Evolutionary conservation across 2,329 filamentous ascomycete species (phyloP).

Genomic region (Penicillium crustosum): DNA sequence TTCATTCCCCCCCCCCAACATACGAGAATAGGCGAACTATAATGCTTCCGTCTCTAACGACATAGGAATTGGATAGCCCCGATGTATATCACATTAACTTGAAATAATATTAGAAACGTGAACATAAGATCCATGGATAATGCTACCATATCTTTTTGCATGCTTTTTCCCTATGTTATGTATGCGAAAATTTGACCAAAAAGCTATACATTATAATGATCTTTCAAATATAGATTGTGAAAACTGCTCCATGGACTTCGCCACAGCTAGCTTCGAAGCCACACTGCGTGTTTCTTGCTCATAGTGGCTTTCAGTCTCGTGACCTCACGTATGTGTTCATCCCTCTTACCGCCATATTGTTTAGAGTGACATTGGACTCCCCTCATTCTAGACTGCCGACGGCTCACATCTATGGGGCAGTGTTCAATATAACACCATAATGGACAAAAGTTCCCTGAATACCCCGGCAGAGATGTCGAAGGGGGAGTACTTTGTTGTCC

Average conservation of each 20-base stretch:
- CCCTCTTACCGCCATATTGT: slow-evolving; percentile 1
- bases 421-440: not conserved
- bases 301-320: not conserved
- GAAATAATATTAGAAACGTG: not conserved
- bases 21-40: too few relatives aligned
- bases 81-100: not conserved
- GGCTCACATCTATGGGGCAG: not conserved
- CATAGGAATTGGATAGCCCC: not conserved
- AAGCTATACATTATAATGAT: not conserved
- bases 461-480: not conserved
- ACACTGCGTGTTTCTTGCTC: too few relatives aligned
- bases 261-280: not conserved
- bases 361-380: not conserved
- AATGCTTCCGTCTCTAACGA: not conserved
- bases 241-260: too few relatives aligned
- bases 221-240: too few relatives aligned
- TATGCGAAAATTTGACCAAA: not conserved
- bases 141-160: not conserved
- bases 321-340: not conserved
- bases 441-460: not conserved
- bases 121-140: too few relatives aligned
- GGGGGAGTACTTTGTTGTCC: not conserved
- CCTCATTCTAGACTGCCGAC: not conserved
- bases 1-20: not conserved
- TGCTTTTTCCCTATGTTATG: not conserved